phyloP scores from a whole-genome alignment of 1,139 yeast species.

The Saccharomyces pastorianus region DNA sequence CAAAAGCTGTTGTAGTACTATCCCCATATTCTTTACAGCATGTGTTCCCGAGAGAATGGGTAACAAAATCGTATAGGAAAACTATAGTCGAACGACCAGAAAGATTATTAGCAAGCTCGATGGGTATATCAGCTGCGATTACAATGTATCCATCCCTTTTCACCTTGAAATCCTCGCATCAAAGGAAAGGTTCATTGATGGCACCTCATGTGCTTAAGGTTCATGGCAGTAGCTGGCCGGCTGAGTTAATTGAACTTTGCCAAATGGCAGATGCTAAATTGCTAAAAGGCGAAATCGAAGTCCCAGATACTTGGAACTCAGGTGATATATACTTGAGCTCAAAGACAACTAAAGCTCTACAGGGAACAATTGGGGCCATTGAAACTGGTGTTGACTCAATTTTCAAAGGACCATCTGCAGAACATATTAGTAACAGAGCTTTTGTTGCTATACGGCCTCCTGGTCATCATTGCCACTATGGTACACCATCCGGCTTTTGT shows the following conservation, averaged over 20 bases:
- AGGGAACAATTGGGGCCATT: constrained; percentile 73
- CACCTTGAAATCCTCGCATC: constrained; percentile 39
- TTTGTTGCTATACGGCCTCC: constrained; percentile 76
- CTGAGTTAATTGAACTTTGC: constrained; percentile 51
- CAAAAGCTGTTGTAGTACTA: constrained; percentile 46
- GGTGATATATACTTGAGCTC: constrained; percentile 75
- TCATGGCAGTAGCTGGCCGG: constrained; percentile 75
- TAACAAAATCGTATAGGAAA: constrained; percentile 54
- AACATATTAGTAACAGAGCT: constrained; percentile 44
- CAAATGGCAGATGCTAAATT: constrained; percentile 50
- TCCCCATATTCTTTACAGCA: constrained; percentile 61
- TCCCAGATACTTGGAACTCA: constrained; percentile 74
- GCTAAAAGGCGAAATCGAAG: constrained; percentile 53
- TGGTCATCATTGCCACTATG: constrained; percentile 85
- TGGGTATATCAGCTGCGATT: constrained; percentile 72
- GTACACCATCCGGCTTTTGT: constrained; percentile 83
- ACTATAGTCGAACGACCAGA: constrained; percentile 84
- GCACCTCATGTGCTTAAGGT: constrained; percentile 56
- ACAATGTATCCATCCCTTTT: constrained; percentile 61
- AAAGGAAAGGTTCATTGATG: constrained; percentile 20
- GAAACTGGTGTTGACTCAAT: constrained; percentile 64
- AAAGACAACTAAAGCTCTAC: constrained; percentile 61
- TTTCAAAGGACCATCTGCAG: constrained; percentile 31
- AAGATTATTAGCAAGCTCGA: constrained; percentile 62
- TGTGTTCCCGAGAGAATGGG: constrained; percentile 72